Percentiles rank a stretch among this genome's conserved stretches.
phyloP scores from a whole-genome alignment of 176 grass and related monocot species.

The Carex kokanica region DNA sequence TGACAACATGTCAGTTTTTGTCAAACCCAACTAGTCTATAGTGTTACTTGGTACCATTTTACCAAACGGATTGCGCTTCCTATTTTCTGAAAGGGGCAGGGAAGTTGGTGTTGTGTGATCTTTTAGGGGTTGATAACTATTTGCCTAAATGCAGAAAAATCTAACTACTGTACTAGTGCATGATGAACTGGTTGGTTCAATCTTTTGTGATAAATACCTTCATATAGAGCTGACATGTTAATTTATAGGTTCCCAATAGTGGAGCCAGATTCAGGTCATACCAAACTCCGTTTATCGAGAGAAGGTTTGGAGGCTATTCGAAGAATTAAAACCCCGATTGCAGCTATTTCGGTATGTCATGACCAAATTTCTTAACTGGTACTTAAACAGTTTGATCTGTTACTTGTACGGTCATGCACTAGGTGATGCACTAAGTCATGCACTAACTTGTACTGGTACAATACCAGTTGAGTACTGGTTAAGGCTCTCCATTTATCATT shows the following conservation, averaged over 20 bases:
- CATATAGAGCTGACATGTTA: conserved; percentile 4
- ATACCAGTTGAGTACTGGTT: neutral
- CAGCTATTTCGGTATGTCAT: conserved; percentile 60
- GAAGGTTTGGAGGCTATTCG: conserved; percentile 85
- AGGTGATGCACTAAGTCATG: neutral
- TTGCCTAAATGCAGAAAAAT: neutral
- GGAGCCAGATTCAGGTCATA: conserved; percentile 83
- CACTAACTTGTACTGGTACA: neutral
- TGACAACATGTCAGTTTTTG: neutral
- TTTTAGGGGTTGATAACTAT: neutral
- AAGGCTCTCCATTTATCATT: neutral
- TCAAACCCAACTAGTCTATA: neutral
- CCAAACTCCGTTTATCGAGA: conserved; percentile 60
- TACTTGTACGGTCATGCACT: neutral
- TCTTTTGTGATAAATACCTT: neutral
- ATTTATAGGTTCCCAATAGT: conserved; percentile 77
- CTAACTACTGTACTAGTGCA: neutral
- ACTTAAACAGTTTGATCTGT: neutral
- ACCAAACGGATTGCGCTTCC: neutral
- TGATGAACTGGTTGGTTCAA: neutral
- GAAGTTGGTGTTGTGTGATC: neutral
- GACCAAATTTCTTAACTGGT: neutral
- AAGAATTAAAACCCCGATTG: conserved; percentile 69
- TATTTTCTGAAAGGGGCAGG: neutral
- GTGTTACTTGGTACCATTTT: conserved; percentile 6